These are phyloP conservation scores for Claviceps quebecensis DNA, from an alignment of 2,329 filamentous ascomycete genomes.

Conservation along the genomic window DNA sequence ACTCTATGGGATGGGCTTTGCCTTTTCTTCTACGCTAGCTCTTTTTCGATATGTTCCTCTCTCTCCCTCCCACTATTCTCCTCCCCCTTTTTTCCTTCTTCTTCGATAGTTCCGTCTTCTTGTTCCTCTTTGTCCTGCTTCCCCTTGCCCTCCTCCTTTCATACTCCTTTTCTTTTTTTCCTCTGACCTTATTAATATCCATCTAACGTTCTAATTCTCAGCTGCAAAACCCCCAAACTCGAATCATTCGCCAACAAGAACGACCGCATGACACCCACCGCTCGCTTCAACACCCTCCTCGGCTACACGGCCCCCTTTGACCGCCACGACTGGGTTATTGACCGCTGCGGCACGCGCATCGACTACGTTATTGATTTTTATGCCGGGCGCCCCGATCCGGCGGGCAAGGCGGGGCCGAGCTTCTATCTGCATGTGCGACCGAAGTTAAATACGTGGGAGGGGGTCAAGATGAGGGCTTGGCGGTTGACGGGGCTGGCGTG, in stretches of 20 bases:
- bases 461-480: slow-evolving; percentile 49
- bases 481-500: slow-evolving; percentile 36
- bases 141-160: no score
- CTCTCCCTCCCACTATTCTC: background rate
- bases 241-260: slow-evolving; percentile 69
- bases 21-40: background rate
- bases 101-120: background rate
- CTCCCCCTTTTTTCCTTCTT: background rate
- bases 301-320: slow-evolving; percentile 93
- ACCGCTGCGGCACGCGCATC: slow-evolving; percentile 70
- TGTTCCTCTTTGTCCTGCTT: background rate
- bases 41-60: background rate
- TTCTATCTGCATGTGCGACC: slow-evolving; percentile 57
- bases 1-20: slow-evolving; percentile 39
- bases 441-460: slow-evolving; percentile 55
- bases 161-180: background rate
- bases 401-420: slow-evolving; percentile 29
- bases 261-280: slow-evolving; percentile 61
- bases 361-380: slow-evolving; percentile 99
- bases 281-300: slow-evolving; percentile 65
- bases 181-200: no score
- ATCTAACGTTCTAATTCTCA: slow-evolving; percentile 7
- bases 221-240: slow-evolving; percentile 62
- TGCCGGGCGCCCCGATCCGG: slow-evolving; percentile 43
- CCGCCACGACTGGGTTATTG: slow-evolving; percentile 92